Base-by-base conservation (phyloP, 345 rosid genomes). In the Anastatica hierochuntica region DNA sequence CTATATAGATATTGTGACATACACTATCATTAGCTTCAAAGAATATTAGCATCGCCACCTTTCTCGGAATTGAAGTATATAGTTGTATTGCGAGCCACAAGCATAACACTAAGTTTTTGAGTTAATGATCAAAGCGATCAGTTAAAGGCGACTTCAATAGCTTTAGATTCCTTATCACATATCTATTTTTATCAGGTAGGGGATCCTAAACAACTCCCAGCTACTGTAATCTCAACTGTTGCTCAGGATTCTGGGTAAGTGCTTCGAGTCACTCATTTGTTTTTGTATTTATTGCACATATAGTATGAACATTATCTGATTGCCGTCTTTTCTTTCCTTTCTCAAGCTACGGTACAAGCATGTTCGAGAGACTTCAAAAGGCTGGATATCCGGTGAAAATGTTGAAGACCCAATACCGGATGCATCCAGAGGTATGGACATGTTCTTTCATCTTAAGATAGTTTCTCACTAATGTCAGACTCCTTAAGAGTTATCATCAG, bases 161-260 rank as follows among this genome's bases (percentile, higher is more conserved):
- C 41, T 60, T 40, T 49, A 4, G 11, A n/a, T 34, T 46, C 38
- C 23, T 55, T 14, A 62, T 63, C 37, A 43, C 30, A 43, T 42
- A n/a, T 57, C 9, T 10, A 2, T 53, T 36, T 68, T 14, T 49
- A 49, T 62, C 62, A 88, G 98, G 94, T 92, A 15, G 96, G 97
- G 24, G 95, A 92, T 76, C 94, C 98, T 0, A 85, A 83, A 69
- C 98, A 92, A 75, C 77, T 92, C 46, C 95, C 98, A 41, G 98
- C 95, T 62, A 88, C 98, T 53, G 98, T 92, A 11, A 92, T 92
- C 68, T 92, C 98, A 60, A 63, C 86, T 13, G 43, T 69, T 57
- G 96, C 98, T 58, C 79, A 66, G 64, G 75, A 77, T 59, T 59
- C 71, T 40, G 95, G 98, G 98, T 92, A 77, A 66, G 39, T 50